A percentile compares a stretch with the other conserved stretches of the same genome.
These are phyloP conservation scores for Gaeumannomyces tritici DNA, from an alignment of 2,329 filamentous ascomycete genomes.

Conservation along the genomic window DNA sequence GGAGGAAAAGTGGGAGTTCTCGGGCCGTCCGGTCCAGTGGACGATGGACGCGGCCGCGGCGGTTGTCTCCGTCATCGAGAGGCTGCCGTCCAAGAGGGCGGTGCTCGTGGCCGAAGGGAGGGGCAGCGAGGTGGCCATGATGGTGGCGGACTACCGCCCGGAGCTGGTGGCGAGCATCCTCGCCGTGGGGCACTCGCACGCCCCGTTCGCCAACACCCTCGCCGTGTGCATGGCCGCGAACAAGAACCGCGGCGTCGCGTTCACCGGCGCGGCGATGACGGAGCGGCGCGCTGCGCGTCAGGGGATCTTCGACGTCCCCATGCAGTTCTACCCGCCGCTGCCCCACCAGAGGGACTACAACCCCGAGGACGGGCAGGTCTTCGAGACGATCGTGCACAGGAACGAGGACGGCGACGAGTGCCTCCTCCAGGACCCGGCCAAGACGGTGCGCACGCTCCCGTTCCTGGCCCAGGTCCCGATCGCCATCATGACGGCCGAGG, in stretches of 20 bases:
- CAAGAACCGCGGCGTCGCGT: too few species aligned
- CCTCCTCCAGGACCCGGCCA: slow-evolving; percentile 9
- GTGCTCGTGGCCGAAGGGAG: slow-evolving; percentile 41
- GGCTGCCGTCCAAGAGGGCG: slow-evolving; percentile 9
- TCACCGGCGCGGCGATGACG: not conserved
- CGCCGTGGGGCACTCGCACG: slow-evolving; percentile 42
- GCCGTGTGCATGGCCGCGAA: too few species aligned
- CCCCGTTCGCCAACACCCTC: slow-evolving; percentile 32
- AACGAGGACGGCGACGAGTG: slow-evolving; percentile 5
- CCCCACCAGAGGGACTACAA: too few species aligned
- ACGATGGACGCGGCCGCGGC: slow-evolving; percentile 6
- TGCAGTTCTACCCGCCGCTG: slow-evolving; percentile 29
- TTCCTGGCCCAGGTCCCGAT: slow-evolving; percentile 38
- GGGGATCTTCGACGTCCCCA: slow-evolving; percentile 16
- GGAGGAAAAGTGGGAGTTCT: too few species aligned
- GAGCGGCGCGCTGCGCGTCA: slow-evolving; percentile 1
- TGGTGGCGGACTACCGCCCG: slow-evolving; percentile 37
- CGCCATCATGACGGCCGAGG: slow-evolving; percentile 39
- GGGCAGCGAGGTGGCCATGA: slow-evolving; percentile 33
- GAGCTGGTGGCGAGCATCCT: slow-evolving; percentile 37
- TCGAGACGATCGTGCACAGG: slow-evolving; percentile 1
- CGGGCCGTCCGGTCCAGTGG: too few species aligned
- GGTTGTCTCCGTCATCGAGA: slow-evolving; percentile 7
- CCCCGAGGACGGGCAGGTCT: slow-evolving; percentile 9
- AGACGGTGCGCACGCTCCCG: slow-evolving; percentile 26